Evolutionary conservation across 31 red algal genomes (phyloP).

Genomic region (Odonthalia washingtoniensis): DNA sequence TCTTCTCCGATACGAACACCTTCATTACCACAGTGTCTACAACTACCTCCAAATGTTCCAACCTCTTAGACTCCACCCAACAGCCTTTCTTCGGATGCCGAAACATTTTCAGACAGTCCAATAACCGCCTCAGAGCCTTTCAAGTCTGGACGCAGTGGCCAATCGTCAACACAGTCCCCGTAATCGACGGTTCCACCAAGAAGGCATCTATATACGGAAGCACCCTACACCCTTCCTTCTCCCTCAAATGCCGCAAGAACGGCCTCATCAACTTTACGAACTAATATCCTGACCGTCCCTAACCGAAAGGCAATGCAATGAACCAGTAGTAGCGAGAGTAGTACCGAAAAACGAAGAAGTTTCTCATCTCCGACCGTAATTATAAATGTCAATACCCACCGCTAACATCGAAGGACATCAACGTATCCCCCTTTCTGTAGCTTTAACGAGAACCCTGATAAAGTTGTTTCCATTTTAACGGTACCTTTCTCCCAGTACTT

Average conservation of each 20-base stretch:
- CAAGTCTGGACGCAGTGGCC: background rate
- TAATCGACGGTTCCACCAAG: conserved; percentile 6
- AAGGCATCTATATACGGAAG: conserved; percentile 46
- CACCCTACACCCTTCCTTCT: background rate
- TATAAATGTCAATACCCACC: background rate
- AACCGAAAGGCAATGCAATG: background rate
- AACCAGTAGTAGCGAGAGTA: background rate
- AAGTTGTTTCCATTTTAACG: conserved; percentile 40
- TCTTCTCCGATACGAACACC: conserved; percentile 20
- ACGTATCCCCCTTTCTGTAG: background rate
- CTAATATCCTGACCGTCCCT: background rate
- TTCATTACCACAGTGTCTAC: conserved; percentile 6
- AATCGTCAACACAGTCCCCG: background rate
- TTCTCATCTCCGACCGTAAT: background rate
- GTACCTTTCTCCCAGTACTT: conserved; percentile 2
- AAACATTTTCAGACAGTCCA: background rate
- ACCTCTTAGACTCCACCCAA: background rate
- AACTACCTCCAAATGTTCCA: conserved; percentile 15
- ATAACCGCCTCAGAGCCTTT: background rate
- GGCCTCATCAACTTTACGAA: conserved; percentile 18
- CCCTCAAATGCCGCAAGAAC: conserved; percentile 25
- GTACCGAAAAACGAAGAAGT: conserved; percentile 14
- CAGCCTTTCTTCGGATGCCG: conserved; percentile 18
- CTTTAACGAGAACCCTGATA: conserved; percentile 6
- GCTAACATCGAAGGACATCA: conserved; percentile 31